Percentiles rank a stretch among this genome's conserved stretches.
Evolutionary conservation across 2,329 filamentous ascomycete species (phyloP).

Genomic region (Metarhizium brunneum): DNA sequence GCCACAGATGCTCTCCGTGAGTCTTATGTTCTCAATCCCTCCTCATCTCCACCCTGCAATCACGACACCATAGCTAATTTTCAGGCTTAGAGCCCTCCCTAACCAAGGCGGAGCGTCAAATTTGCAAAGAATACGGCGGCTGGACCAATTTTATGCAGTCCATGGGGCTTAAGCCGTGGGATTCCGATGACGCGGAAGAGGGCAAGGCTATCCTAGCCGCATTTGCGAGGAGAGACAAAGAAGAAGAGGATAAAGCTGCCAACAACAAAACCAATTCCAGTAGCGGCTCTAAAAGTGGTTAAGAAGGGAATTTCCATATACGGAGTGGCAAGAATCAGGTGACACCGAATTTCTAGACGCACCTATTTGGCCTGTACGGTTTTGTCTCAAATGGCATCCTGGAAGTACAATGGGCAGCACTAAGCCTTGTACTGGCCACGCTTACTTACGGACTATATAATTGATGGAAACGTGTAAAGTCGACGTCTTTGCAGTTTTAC

Average conservation of each 20-base stretch:
- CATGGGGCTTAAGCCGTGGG: constrained; percentile 2
- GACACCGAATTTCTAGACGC: no score
- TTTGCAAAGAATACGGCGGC: constrained; percentile 2
- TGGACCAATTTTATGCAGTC: constrained; percentile 4
- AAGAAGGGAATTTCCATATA: neutral
- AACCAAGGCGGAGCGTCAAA: neutral
- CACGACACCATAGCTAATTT: neutral
- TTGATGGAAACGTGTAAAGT: no score
- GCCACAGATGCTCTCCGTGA: neutral
- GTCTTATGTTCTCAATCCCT: neutral
- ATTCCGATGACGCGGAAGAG: neutral
- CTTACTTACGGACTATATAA: no score
- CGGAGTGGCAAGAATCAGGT: no score
- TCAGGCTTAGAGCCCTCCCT: constrained; percentile 1
- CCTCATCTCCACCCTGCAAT: no score
- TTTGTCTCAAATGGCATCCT: no score
- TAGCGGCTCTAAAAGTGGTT: neutral
- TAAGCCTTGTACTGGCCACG: no score
- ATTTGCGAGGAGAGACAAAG: neutral
- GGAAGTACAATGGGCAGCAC: no score
- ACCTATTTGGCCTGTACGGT: no score
- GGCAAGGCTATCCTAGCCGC: constrained; percentile 2
- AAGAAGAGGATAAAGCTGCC: neutral
- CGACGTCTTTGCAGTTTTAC: no score
- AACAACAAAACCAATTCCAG: neutral